These are phyloP conservation scores for Nothophoma quercina DNA, from an alignment of 2,329 filamentous ascomycete genomes.

Conservation along the genomic window DNA sequence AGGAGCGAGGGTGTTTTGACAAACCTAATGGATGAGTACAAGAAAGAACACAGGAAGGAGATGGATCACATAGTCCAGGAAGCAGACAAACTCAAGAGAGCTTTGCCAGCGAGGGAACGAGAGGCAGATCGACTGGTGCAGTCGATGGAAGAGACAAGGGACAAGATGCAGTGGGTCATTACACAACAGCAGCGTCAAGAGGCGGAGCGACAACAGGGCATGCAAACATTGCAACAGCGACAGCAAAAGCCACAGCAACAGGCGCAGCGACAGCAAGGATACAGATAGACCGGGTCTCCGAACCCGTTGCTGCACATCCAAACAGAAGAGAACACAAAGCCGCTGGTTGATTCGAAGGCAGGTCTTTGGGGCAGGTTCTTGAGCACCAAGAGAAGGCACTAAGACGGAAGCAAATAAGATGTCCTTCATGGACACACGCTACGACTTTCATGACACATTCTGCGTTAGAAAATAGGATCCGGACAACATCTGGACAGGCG, in stretches of 20 bases:
- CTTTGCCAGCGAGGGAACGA: constrained; percentile 63
- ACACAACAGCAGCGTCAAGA: constrained; percentile 42
- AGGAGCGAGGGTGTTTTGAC: constrained; percentile 69
- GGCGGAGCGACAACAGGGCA: constrained; percentile 28
- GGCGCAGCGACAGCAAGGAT: constrained; percentile 28
- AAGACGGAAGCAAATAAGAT: background rate
- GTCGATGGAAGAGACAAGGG: constrained; percentile 66
- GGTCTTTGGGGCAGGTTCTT: constrained; percentile 2
- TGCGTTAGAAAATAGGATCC: constrained; percentile 15
- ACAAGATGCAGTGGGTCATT: constrained; percentile 77
- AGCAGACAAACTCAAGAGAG: constrained; percentile 63
- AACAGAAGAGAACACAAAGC: constrained; percentile 1
- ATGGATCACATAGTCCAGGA: constrained; percentile 67
- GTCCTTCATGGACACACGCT: background rate
- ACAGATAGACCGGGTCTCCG: constrained; percentile 8
- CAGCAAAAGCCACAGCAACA: constrained; percentile 33
- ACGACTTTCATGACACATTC: constrained; percentile 19
- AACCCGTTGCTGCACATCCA: background rate
- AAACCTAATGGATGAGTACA: constrained; percentile 69
- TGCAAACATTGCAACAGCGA: too few relatives aligned
- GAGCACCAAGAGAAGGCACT: background rate
- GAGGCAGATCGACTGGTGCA: constrained; percentile 67
- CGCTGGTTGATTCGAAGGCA: background rate
- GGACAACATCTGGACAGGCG: constrained; percentile 7
- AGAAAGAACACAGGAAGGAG: constrained; percentile 67